Percentiles rank a stretch among this genome's conserved stretches.
Conservation (phyloP, 1,284 basidiomycete species). For the Leucoagaricus sp. region DNA sequence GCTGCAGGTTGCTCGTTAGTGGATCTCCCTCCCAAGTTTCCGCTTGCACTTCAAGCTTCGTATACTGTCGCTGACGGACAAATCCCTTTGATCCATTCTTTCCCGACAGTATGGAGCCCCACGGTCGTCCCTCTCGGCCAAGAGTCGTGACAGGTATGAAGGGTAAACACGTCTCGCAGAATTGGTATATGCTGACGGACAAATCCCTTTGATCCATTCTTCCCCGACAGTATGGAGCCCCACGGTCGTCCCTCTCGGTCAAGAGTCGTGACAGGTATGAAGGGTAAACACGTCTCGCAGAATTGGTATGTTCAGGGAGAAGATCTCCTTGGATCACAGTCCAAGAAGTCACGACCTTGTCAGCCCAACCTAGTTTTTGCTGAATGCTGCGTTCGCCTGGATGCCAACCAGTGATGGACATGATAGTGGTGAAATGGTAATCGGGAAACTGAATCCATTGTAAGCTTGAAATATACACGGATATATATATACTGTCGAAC, state of each 20-base stretch:
- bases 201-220: constrained; percentile 45
- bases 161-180: constrained; percentile 42
- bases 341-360: constrained; percentile 15
- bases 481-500: neutral
- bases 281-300: constrained; percentile 42
- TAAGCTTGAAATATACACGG: too few relatives aligned
- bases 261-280: constrained; percentile 46
- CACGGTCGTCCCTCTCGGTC: constrained; percentile 47
- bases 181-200: too few relatives aligned
- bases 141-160: constrained; percentile 49
- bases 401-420: constrained; percentile 45
- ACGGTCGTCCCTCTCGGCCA: constrained; percentile 44
- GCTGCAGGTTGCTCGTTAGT: constrained; percentile 38
- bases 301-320: constrained; percentile 47
- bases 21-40: constrained; percentile 60
- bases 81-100: constrained; percentile 44
- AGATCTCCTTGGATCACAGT: constrained; percentile 37
- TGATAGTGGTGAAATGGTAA: constrained; percentile 17
- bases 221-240: constrained; percentile 44
- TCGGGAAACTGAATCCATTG: too few relatives aligned
- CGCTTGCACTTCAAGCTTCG: constrained; percentile 43
- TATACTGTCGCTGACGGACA: constrained; percentile 40
- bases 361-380: constrained; percentile 32
- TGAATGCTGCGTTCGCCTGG: constrained; percentile 43
- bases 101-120: constrained; percentile 47